phyloP scores from a whole-genome alignment of 73 alveolate species.

The Stentor coeruleus region DNA sequence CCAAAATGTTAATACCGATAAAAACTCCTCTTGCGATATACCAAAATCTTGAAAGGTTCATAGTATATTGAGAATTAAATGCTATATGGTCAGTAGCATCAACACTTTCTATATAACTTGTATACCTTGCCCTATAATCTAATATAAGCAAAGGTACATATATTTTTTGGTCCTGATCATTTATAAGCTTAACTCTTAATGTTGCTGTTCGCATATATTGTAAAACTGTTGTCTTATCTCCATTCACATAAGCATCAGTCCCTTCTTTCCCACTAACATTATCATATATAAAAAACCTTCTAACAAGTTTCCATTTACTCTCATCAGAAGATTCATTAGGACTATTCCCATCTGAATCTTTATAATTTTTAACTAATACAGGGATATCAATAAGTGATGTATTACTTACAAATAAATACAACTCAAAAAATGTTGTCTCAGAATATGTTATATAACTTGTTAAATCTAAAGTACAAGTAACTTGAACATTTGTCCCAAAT shows the following conservation, averaged over 20 bases:
- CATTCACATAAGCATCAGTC: conserved; percentile 37
- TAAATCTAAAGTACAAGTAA: conserved; percentile 60
- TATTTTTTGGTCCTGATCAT: conserved; percentile 42
- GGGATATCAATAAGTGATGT: conserved; percentile 76
- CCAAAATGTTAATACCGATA: conserved; percentile 30
- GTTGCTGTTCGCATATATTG: conserved; percentile 48
- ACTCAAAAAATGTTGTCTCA: conserved; percentile 66
- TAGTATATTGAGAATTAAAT: conserved; percentile 51
- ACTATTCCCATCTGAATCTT: conserved; percentile 35
- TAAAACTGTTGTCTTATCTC: conserved; percentile 44
- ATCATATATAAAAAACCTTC: conserved; percentile 70
- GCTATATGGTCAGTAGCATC: conserved; percentile 32
- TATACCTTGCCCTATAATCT: conserved; percentile 32
- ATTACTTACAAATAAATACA: conserved; percentile 54
- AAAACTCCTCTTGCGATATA: conserved; percentile 40
- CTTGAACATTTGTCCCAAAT: conserved; percentile 65
- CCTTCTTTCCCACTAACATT: conserved; percentile 60
- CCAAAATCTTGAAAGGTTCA: conserved; percentile 40
- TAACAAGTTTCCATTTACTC: conserved; percentile 39
- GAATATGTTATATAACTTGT: conserved; percentile 21
- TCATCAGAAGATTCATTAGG: conserved; percentile 41
- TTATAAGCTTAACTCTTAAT: conserved; percentile 45
- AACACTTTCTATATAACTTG: conserved; percentile 16
- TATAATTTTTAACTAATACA: conserved; percentile 51
- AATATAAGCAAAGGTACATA: conserved; percentile 52